phyloP scores from a whole-genome alignment of 345 rosid genomes.

The Gossypium arboreum region DNA sequence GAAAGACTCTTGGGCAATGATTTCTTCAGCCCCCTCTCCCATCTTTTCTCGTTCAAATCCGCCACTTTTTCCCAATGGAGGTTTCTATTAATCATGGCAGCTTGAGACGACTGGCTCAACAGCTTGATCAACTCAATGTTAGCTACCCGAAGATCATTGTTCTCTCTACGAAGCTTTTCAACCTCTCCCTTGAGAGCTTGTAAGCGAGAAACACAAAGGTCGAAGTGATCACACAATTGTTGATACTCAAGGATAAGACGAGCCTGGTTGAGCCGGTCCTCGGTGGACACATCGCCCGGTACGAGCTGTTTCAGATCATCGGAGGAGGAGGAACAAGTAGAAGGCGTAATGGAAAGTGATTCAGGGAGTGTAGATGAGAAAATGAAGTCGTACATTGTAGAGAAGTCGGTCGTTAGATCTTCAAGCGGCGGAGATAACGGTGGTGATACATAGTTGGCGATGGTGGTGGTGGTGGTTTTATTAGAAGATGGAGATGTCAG shows the following conservation, averaged over 20 bases:
- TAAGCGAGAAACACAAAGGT: slow-evolving; percentile 58
- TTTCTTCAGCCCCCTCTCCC: slow-evolving; percentile 33
- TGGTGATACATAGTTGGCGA: slow-evolving; percentile 6
- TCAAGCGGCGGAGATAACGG: slow-evolving; percentile 25
- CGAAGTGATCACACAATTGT: slow-evolving; percentile 59
- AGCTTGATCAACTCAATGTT: slow-evolving; percentile 60
- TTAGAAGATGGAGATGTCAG: slow-evolving; percentile 29
- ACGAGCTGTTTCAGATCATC: slow-evolving; percentile 13
- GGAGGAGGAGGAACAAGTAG: slow-evolving; percentile 38
- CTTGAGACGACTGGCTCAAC: slow-evolving; percentile 45
- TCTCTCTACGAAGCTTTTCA: slow-evolving; percentile 61
- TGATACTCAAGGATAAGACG: slow-evolving; percentile 64
- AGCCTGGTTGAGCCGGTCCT: slow-evolving; percentile 67
- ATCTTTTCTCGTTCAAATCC: slow-evolving; percentile 32
- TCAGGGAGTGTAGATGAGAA: slow-evolving; percentile 50
- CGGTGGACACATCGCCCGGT: slow-evolving; percentile 34
- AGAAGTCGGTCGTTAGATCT: slow-evolving; percentile 48
- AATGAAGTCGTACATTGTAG: slow-evolving; percentile 50
- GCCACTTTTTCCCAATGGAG: slow-evolving; percentile 35
- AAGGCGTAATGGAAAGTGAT: slow-evolving; percentile 43
- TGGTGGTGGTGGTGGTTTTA: slow-evolving; percentile 22
- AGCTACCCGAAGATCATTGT: slow-evolving; percentile 49
- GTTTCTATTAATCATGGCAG: slow-evolving; percentile 23
- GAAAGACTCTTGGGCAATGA: slow-evolving; percentile 72
- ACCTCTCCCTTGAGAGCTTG: slow-evolving; percentile 43